Evolutionary conservation across 2,329 filamentous ascomycete genomes (phyloP).

Genomic region (Cladosporium sp.): DNA sequence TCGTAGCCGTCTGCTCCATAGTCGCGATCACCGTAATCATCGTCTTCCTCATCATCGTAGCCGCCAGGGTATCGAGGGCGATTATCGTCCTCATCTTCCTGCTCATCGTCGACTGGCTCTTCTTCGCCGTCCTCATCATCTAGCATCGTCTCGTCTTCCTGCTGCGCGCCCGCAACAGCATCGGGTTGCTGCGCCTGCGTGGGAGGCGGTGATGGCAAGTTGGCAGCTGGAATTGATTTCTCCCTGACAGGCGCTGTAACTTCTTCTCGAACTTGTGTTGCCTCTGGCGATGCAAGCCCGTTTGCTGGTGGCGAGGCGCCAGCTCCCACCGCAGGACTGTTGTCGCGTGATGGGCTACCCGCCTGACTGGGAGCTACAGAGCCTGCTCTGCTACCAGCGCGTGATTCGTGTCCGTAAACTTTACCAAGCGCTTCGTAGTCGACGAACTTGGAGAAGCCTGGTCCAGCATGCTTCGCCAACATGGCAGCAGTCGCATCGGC

Average conservation of each 20-base stretch:
- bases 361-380: constrained; percentile 19
- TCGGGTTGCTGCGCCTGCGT: constrained; percentile 14
- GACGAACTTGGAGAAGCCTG: constrained; percentile 45
- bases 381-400: constrained; percentile 18
- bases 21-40: constrained; percentile 24
- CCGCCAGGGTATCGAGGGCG: constrained; percentile 14
- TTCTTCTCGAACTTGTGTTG: constrained; percentile 10
- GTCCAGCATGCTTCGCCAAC: constrained; percentile 45
- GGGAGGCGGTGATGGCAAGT: constrained; percentile 5
- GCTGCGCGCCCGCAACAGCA: constrained; percentile 14
- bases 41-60: constrained; percentile 25
- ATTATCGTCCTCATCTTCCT: constrained; percentile 20
- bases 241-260: constrained; percentile 13
- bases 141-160: background rate
- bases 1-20: constrained; percentile 25
- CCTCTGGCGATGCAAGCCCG: constrained; percentile 21
- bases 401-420: constrained; percentile 37
- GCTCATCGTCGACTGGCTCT: constrained; percentile 20
- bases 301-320: constrained; percentile 21
- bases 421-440: constrained; percentile 49
- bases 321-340: constrained; percentile 10
- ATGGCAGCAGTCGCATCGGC: constrained; percentile 49
- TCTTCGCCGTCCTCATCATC: constrained; percentile 12
- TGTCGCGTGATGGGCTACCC: constrained; percentile 4
- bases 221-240: background rate